Percentiles rank a stretch among this genome's conserved stretches.
These are phyloP conservation scores for Rhodotorula babjevae DNA, from an alignment of 768 basidiomycete species.

Conservation along the genomic window DNA sequence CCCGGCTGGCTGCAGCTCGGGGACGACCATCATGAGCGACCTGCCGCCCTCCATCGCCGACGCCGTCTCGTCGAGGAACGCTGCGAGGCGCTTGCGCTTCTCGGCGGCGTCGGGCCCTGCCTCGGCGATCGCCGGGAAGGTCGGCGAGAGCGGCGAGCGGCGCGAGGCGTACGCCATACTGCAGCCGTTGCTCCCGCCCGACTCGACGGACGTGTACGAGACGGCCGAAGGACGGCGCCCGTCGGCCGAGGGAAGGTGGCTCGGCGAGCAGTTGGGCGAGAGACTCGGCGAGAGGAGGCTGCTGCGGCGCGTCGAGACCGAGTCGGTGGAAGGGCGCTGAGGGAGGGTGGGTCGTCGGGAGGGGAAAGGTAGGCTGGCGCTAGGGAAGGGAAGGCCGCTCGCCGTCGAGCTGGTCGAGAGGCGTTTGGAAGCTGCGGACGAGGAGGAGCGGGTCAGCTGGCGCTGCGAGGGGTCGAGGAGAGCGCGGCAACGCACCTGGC, in stretches of 20 bases:
- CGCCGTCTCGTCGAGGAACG: slow-evolving; percentile 35
- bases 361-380: slow-evolving; percentile 21
- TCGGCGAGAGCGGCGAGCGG: slow-evolving; percentile 61
- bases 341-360: background rate
- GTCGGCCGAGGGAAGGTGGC: background rate
- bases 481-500: background rate
- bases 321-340: background rate
- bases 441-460: background rate
- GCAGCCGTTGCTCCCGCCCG: background rate
- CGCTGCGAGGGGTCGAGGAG: accelerated
- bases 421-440: background rate
- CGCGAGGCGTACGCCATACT: slow-evolving; percentile 49
- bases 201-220: slow-evolving; percentile 18
- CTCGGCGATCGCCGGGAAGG: slow-evolving; percentile 2
- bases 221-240: slow-evolving; percentile 8
- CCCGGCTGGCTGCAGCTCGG: background rate
- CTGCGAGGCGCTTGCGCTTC: slow-evolving; percentile 29
- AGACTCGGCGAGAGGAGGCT: background rate
- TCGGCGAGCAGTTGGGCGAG: background rate
- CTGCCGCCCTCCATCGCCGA: slow-evolving; percentile 39
- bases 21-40: slow-evolving; percentile 35
- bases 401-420: background rate
- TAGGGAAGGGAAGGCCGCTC: background rate
- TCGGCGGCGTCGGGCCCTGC: background rate
- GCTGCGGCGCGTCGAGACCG: slow-evolving; percentile 1